Evolutionary conservation across 2,329 filamentous ascomycete genomes (phyloP), one percentile per base, ranked within the genome.

Genomic region (Colletotrichum eremochloae): DNA sequence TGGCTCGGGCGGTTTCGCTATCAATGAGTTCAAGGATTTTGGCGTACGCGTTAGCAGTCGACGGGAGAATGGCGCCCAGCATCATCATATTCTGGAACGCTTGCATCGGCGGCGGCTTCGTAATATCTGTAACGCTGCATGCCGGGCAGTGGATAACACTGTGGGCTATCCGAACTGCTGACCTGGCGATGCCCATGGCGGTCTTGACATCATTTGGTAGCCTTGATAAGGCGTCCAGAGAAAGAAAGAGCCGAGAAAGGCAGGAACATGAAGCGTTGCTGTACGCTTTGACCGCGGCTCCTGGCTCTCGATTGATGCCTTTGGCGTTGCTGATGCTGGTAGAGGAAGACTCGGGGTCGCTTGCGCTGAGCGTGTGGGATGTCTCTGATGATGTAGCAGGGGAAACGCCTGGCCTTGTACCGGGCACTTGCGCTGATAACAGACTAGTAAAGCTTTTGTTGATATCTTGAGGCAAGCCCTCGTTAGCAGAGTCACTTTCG

Each of bases 11-110:
- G 0, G 85, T 81, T 75, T 89, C 86, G n/a, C 77, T 77, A 73
- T 91, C 89, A 9, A 91, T 82, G 80, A 89, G 84, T 61, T 81
- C 79, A 15, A 91, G 81, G 58, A 92, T 87, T 38, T 79, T 81
- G 67, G 83, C 84, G 81, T 91, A 91, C 9, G 87, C 86, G 77
- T 89, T 86, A 65, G 86, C 88, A 56, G 89, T 84, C 11, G 87
- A 87, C 1, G 89, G 88, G 4, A 91, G 81, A 40, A 91, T 83
- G 2, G 88, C 86, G 8, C 85, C 87, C 5, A 91, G 81, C 64
- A 89, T 82, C 88, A 91, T 90, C 62, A 87, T 82, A 76, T 85
- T 90, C 77, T 91, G 89, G 73, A 89, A 87, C 40, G 83, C 75
- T 63, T 87, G 85, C 63, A 90, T 84, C 31, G 84, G 82, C 1